Evolutionary conservation across 176 grass and related monocot species (phyloP).

Genomic region (Bothriochloa decipiens): DNA sequence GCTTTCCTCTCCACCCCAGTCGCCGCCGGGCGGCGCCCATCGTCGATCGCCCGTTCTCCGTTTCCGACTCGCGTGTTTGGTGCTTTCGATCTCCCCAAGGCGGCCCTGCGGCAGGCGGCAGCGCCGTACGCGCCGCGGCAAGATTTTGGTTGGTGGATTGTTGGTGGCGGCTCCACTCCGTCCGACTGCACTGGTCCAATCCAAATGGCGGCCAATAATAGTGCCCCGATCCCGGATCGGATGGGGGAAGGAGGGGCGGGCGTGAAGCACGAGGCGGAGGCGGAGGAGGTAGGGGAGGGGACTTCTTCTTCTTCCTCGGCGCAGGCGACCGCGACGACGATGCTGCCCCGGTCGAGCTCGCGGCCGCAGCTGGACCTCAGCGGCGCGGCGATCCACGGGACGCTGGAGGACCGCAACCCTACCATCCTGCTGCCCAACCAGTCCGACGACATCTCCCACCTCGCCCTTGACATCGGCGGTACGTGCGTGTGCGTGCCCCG

Average conservation of each 20-base stretch:
- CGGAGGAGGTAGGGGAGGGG: constrained; percentile 6
- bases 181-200: constrained; percentile 39
- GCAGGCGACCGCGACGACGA: constrained; percentile 5
- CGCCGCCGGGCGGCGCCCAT: not conserved
- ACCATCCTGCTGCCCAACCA: constrained; percentile 94
- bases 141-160: constrained; percentile 41
- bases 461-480: constrained; percentile 96
- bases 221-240: constrained; percentile 42
- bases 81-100: constrained; percentile 48
- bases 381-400: constrained; percentile 90
- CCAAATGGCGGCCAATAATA: constrained; percentile 62
- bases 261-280: constrained; percentile 46
- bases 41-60: constrained; percentile 23
- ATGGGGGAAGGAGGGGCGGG: constrained; percentile 19
- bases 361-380: constrained; percentile 92
- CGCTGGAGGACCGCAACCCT: constrained; percentile 83
- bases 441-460: constrained; percentile 95
- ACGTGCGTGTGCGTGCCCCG: not conserved
- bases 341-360: constrained; percentile 77
- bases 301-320: not conserved
- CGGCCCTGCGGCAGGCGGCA: not conserved
- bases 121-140: constrained; percentile 25
- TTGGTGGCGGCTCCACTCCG: constrained; percentile 53
- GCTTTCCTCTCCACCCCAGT: not conserved
- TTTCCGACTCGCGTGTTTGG: constrained; percentile 24